Evolutionary conservation across 78 protist species (phyloP).

Genomic region (Pigoraptor vietnamica): DNA sequence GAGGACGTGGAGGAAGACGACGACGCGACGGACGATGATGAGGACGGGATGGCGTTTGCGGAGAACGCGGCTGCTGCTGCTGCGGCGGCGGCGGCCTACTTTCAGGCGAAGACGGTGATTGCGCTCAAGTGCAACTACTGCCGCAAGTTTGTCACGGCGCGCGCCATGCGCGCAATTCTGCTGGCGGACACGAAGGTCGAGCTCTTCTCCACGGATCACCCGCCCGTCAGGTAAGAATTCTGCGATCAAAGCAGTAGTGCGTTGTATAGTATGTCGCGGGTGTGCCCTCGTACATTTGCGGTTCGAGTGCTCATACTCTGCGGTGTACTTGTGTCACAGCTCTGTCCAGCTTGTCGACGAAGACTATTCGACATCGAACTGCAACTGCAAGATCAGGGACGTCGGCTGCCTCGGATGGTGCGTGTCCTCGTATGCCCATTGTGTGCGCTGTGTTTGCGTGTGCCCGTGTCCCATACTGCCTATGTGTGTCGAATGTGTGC

Average conservation of each 20-base stretch:
- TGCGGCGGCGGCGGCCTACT: not conserved
- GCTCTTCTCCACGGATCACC: conserved; percentile 31
- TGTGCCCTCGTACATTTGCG: not conserved
- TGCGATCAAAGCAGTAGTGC: not conserved
- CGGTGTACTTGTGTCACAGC: not conserved
- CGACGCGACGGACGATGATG: not conserved
- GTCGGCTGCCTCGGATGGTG: conserved; percentile 35
- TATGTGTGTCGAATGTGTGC: too few species aligned
- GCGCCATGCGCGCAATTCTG: conserved; percentile 32
- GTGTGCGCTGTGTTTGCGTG: not conserved
- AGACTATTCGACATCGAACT: conserved; percentile 23
- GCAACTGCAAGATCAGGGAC: conserved; percentile 25
- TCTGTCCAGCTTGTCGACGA: conserved; percentile 8
- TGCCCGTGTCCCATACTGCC: too few species aligned
- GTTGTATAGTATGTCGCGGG: not conserved
- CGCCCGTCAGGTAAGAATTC: not conserved
- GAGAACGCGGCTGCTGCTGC: not conserved
- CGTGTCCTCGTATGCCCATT: not conserved
- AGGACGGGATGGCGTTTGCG: not conserved
- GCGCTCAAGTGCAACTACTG: conserved; percentile 25
- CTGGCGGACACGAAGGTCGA: conserved; percentile 32
- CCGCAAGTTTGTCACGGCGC: not conserved
- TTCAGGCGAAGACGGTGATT: conserved; percentile 10
- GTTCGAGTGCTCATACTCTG: not conserved
- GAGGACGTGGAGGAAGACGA: not conserved